Conservation (phyloP, 768 basidiomycete genomes). For the Phallus indusiatus region DNA sequence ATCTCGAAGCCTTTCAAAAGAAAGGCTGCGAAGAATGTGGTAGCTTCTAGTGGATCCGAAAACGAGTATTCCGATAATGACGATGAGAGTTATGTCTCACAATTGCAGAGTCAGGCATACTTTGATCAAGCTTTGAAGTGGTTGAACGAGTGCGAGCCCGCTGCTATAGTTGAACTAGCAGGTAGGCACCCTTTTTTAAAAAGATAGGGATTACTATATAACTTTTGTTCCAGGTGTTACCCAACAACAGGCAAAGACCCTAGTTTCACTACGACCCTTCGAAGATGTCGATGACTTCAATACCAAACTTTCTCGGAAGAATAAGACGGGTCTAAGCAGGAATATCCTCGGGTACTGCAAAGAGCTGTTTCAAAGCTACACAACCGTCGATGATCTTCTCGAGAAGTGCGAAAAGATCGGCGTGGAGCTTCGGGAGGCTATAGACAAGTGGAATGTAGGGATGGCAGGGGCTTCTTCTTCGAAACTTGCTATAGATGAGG, state of each 20-base stretch:
- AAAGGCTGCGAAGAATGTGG: constrained; percentile 48
- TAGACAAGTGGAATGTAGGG: constrained; percentile 64
- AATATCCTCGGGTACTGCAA: constrained; percentile 88
- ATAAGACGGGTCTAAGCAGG: constrained; percentile 81
- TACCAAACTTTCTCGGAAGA: constrained; percentile 70
- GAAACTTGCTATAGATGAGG: constrained; percentile 14
- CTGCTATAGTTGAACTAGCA: constrained; percentile 65
- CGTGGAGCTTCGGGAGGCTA: constrained; percentile 55
- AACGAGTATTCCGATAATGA: constrained; percentile 37
- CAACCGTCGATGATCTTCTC: constrained; percentile 80
- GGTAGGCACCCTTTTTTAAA: constrained; percentile 33
- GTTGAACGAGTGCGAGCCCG: constrained; percentile 53
- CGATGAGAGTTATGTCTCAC: constrained; percentile 31
- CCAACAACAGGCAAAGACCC: constrained; percentile 66
- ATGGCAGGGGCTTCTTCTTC: constrained; percentile 18
- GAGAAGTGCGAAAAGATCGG: constrained; percentile 86
- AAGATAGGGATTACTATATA: neutral
- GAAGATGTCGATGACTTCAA: constrained; percentile 65
- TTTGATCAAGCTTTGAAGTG: constrained; percentile 52
- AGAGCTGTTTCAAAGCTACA: constrained; percentile 76
- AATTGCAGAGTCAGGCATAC: constrained; percentile 27
- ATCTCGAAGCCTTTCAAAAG: constrained; percentile 34
- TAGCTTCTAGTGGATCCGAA: constrained; percentile 58
- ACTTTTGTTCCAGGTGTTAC: constrained; percentile 54
- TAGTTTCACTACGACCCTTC: constrained; percentile 76